Evolutionary conservation across 208 protist species (phyloP).

Genomic region (Acanthamoeba castellanii): DNA sequence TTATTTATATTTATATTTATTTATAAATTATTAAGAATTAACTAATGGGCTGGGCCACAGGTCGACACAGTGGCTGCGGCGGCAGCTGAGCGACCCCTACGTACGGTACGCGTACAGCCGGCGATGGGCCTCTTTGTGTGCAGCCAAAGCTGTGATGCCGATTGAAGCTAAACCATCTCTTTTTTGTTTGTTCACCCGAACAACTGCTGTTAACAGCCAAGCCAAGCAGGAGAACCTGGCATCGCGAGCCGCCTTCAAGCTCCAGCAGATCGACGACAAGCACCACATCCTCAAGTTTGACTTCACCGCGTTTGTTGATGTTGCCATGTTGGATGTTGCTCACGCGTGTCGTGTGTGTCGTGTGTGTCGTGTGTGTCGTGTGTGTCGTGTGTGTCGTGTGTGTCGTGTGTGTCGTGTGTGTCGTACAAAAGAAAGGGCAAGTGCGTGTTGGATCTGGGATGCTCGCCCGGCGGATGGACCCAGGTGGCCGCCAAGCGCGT

Average conservation of each 20-base stretch:
- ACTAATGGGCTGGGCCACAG: neutral
- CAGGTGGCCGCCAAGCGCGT: slow-evolving; percentile 6
- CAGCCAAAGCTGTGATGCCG: too few relatives aligned
- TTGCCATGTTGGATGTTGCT: neutral
- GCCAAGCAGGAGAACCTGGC: slow-evolving; percentile 35
- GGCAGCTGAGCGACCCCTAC: slow-evolving; percentile 30
- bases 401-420: too few relatives aligned
- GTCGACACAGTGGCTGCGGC: slow-evolving; percentile 17
- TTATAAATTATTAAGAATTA: neutral
- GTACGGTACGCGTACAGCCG: neutral
- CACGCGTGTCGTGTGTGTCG: neutral
- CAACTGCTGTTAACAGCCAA: neutral
- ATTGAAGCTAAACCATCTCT: too few relatives aligned
- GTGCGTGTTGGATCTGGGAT: slow-evolving; percentile 23
- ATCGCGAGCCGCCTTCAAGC: slow-evolving; percentile 46
- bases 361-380: too few relatives aligned
- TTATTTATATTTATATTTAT: neutral
- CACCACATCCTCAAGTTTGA: slow-evolving; percentile 16
- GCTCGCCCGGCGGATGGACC: slow-evolving; percentile 8
- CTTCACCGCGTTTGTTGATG: neutral
- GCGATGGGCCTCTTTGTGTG: too few relatives aligned
- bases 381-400: neutral
- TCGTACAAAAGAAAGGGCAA: neutral
- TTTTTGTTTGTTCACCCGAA: too few relatives aligned
- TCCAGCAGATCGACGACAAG: slow-evolving; percentile 44